Percentiles rank a stretch among this genome's conserved stretches.
Evolutionary conservation across 2,329 filamentous ascomycete genomes (phyloP).

Genomic region (Sarocladium strictum): DNA sequence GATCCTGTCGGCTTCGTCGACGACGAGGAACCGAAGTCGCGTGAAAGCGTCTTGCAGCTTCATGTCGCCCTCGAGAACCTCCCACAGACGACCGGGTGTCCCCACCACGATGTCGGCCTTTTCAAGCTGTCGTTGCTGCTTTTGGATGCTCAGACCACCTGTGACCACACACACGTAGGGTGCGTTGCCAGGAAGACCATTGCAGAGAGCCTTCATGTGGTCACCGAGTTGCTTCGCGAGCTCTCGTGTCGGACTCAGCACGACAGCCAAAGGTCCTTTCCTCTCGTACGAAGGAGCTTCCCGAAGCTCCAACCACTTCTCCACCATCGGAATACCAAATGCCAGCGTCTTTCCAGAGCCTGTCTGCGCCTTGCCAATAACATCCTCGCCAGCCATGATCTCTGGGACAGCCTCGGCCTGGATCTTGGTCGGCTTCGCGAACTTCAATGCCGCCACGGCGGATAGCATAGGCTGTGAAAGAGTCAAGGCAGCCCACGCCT

Average conservation of each 20-base stretch:
- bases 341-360: conserved; percentile 96
- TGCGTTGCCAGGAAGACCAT: conserved; percentile 41
- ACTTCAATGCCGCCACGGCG: conserved; percentile 73
- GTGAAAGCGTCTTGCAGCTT: conserved; percentile 66
- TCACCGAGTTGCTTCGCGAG: conserved; percentile 85
- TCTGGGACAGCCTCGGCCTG: conserved; percentile 76
- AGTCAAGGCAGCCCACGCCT: conserved; percentile 69
- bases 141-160: conserved; percentile 87
- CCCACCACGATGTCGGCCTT: conserved; percentile 89
- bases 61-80: conserved; percentile 73
- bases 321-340: conserved; percentile 88
- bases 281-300: conserved; percentile 28
- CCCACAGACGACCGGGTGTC: conserved; percentile 90
- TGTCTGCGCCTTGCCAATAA: conserved; percentile 93
- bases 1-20: conserved; percentile 91
- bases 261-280: conserved; percentile 62
- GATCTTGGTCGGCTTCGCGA: conserved; percentile 74
- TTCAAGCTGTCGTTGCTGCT: conserved; percentile 80
- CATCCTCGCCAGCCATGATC: conserved; percentile 76
- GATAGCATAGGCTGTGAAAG: conserved; percentile 67
- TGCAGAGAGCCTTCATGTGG: conserved; percentile 73
- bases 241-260: conserved; percentile 89
- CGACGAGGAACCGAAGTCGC: conserved; percentile 72
- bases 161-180: conserved; percentile 83
- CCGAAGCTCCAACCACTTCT: conserved; percentile 62